These are phyloP conservation scores for Syncephalastrum racemosum DNA, from an alignment of 371 early-diverging fungal species.

Conservation along the genomic window DNA sequence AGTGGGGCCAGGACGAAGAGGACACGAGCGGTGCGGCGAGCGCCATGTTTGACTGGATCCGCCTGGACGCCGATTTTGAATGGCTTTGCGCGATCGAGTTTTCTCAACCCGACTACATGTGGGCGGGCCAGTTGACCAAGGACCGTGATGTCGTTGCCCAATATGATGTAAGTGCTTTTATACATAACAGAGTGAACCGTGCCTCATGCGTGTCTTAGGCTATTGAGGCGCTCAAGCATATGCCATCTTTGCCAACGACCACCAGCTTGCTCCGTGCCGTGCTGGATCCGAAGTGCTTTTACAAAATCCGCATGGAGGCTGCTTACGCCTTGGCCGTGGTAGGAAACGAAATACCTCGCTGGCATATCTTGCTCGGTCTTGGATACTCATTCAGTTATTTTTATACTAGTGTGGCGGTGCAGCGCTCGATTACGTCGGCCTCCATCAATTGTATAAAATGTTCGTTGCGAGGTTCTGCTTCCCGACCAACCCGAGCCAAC, in stretches of 20 bases:
- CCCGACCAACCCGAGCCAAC: conserved; percentile 22
- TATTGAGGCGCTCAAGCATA: conserved; percentile 62
- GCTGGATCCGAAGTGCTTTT: conserved; percentile 85
- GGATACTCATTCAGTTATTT: not conserved
- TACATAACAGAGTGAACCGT: not conserved
- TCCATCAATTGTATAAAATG: conserved; percentile 74
- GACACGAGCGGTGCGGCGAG: conserved; percentile 67
- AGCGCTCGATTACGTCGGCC: conserved; percentile 65
- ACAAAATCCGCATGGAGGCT: conserved; percentile 90
- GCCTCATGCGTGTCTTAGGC: conserved; percentile 38
- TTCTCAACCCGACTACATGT: conserved; percentile 96
- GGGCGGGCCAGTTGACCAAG: conserved; percentile 91
- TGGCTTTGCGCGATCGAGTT: conserved; percentile 90
- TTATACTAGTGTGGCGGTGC: conserved; percentile 8
- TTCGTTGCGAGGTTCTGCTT: conserved; percentile 78
- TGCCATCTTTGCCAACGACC: conserved; percentile 70
- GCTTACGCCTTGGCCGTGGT: conserved; percentile 80
- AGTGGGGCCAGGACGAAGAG: conserved; percentile 85
- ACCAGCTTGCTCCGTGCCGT: conserved; percentile 78
- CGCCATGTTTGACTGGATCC: conserved; percentile 95
- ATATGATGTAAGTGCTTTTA: conserved; percentile 58
- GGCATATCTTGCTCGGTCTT: too few relatives aligned
- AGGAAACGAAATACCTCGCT: too few relatives aligned
- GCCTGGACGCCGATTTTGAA: conserved; percentile 95
- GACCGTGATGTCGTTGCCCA: conserved; percentile 98